These are phyloP conservation scores for Sanghuangporus weigelae DNA, from an alignment of 1,284 basidiomycete genomes.

Conservation along the genomic window DNA sequence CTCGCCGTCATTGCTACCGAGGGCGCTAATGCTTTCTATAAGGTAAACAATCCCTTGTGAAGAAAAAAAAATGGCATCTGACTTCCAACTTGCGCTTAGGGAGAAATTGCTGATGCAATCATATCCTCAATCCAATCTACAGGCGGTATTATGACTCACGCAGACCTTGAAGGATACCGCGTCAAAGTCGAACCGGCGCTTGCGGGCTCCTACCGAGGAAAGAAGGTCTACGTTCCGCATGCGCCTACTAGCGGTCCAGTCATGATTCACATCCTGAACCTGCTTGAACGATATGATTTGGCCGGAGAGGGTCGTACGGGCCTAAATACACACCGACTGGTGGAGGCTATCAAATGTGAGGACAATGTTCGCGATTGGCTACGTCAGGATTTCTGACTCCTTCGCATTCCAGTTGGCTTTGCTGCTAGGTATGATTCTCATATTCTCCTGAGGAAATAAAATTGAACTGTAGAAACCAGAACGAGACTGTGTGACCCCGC, in stretches of 20 bases:
- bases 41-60: conserved; percentile 32
- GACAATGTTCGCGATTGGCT: conserved; percentile 1
- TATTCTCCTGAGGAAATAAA: conserved; percentile 3
- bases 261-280: conserved; percentile 75
- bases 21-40: conserved; percentile 73
- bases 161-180: conserved; percentile 67
- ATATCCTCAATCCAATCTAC: conserved; percentile 59
- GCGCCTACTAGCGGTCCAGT: conserved; percentile 83
- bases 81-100: conserved; percentile 35
- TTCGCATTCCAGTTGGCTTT: conserved; percentile 50
- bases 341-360: conserved; percentile 76
- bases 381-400: conserved; percentile 6
- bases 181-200: conserved; percentile 73
- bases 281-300: conserved; percentile 65
- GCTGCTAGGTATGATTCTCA: conserved; percentile 52
- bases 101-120: conserved; percentile 70
- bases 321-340: conserved; percentile 62
- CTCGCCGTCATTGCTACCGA: conserved; percentile 58
- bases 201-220: conserved; percentile 68
- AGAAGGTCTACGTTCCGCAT: conserved; percentile 79
- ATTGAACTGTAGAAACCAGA: conserved; percentile 33
- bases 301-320: conserved; percentile 43
- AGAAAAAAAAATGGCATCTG: conserved; percentile 19
- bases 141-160: conserved; percentile 75
- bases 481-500: conserved; percentile 78